Evolutionary conservation across 768 basidiomycete genomes (phyloP).

Genomic region (Termitomyces eurrhizus): DNA sequence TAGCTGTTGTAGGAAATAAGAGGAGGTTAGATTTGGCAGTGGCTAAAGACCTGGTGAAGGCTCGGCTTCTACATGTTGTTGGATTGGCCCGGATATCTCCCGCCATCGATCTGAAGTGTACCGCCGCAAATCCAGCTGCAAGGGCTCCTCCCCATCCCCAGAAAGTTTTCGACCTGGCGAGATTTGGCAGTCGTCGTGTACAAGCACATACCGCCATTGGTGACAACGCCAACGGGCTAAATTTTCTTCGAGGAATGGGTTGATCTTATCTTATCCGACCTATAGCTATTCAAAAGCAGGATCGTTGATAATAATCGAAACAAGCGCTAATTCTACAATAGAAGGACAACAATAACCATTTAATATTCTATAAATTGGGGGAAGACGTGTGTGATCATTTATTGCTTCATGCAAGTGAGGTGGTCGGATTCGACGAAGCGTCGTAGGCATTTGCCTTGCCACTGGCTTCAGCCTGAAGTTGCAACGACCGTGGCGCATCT

Average conservation of each 20-base stretch:
- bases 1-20: slow-evolving; percentile 27
- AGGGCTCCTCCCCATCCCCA: slow-evolving; percentile 37
- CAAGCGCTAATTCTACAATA: background rate
- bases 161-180: slow-evolving; percentile 20
- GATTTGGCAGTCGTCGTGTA: slow-evolving; percentile 21
- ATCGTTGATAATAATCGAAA: background rate
- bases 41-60: slow-evolving; percentile 23
- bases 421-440: slow-evolving; percentile 1
- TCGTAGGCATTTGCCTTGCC: slow-evolving; percentile 46
- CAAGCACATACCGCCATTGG: slow-evolving; percentile 28
- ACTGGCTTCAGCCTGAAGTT: slow-evolving; percentile 52
- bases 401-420: background rate
- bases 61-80: slow-evolving; percentile 17
- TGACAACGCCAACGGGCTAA: slow-evolving; percentile 3
- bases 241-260: slow-evolving; percentile 7
- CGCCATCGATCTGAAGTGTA: slow-evolving; percentile 35
- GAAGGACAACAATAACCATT: background rate
- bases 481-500: slow-evolving; percentile 68
- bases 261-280: slow-evolving; percentile 28
- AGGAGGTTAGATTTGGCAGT: slow-evolving; percentile 25
- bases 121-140: slow-evolving; percentile 36
- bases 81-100: slow-evolving; percentile 36
- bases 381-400: background rate
- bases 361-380: background rate
- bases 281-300: too few relatives aligned